These are phyloP conservation scores for Talaromyces sp. DNA, from an alignment of 2,329 filamentous ascomycete species.

Conservation along the genomic window DNA sequence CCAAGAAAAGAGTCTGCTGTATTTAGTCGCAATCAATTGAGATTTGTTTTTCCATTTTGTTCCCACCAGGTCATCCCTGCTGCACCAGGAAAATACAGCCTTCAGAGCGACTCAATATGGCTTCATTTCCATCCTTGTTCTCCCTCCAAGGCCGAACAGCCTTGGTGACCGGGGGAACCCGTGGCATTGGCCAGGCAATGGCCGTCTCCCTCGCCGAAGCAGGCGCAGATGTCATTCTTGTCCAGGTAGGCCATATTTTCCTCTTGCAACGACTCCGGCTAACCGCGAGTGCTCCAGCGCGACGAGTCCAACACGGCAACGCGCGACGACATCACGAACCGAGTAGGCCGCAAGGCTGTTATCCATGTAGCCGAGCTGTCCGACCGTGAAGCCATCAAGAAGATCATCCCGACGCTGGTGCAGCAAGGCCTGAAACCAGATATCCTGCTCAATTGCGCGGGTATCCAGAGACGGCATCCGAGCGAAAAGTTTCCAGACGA, in stretches of 20 bases:
- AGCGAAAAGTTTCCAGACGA: constrained; percentile 68
- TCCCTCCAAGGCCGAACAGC: constrained; percentile 39
- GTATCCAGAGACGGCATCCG: constrained; percentile 75
- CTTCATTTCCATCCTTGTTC: constrained; percentile 26
- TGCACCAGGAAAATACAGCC: not conserved
- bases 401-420: constrained; percentile 34
- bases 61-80: not conserved
- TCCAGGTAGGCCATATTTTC: constrained; percentile 27
- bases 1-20: not conserved
- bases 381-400: constrained; percentile 35
- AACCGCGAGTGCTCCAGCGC: constrained; percentile 35
- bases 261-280: not conserved
- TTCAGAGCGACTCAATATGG: not conserved
- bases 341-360: constrained; percentile 34
- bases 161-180: constrained; percentile 43
- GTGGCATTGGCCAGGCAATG: constrained; percentile 45
- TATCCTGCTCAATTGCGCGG: constrained; percentile 80
- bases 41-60: no score
- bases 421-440: constrained; percentile 55
- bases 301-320: constrained; percentile 46
- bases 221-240: constrained; percentile 41
- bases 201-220: constrained; percentile 43
- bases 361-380: constrained; percentile 43
- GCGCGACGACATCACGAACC: constrained; percentile 36
- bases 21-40: not conserved